phyloP scores from a whole-genome alignment of 257 asterid species.

The Anisodus tanguticus region DNA sequence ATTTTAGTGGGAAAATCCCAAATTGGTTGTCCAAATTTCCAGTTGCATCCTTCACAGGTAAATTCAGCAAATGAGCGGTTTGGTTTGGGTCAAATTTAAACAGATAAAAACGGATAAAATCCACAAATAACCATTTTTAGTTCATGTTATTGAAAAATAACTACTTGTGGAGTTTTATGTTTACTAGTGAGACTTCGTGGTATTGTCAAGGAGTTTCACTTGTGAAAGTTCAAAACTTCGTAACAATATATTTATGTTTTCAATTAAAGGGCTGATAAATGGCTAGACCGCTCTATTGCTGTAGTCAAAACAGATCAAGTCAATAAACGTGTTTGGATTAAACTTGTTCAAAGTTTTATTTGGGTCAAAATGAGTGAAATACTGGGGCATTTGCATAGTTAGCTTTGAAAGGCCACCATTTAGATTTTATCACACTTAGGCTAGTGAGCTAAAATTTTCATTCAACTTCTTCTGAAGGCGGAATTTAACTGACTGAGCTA shows the following conservation, averaged over 20 bases:
- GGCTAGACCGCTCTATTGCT: too few relatives aligned
- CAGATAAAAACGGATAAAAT: neutral
- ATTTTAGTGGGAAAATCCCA: constrained; percentile 41
- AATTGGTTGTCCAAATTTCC: constrained; percentile 42
- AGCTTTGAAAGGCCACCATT: neutral
- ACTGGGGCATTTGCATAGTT: too few relatives aligned
- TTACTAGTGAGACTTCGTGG: too few relatives aligned
- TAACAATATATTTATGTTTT: neutral
- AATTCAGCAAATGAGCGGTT: neutral
- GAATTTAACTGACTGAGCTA: neutral
- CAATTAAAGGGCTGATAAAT: too few relatives aligned
- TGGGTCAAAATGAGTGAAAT: neutral
- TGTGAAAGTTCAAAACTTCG: neutral
- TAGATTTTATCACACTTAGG: neutral
- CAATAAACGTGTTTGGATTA: neutral
- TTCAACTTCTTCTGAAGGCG: too few relatives aligned
- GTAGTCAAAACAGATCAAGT: neutral
- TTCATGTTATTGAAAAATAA: neutral
- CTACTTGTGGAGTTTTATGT: neutral
- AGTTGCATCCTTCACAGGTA: constrained; percentile 36
- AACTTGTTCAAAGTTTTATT: neutral
- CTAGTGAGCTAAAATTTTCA: neutral
- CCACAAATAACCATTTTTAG: neutral
- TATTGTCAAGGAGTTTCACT: neutral
- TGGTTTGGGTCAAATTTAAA: neutral